Base-by-base conservation (phyloP, 1,284 basidiomycete genomes). In the Phaffia rhodozyma region DNA sequence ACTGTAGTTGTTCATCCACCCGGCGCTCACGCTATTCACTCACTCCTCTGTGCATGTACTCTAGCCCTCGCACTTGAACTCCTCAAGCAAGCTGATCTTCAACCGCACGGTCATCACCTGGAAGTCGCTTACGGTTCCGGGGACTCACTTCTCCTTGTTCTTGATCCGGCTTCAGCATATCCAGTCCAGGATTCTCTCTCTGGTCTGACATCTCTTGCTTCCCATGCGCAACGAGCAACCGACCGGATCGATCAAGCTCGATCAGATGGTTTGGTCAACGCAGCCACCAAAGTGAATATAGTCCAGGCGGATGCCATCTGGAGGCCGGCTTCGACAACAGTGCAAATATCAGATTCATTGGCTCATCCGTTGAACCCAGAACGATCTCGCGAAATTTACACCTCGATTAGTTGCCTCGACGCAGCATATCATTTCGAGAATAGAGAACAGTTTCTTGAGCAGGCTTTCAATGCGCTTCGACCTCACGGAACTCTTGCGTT, bases 81-180 rank as follows among this genome's bases (percentile, higher is more conserved):
- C 32, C 48, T 51, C 55, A 62, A 55, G 62, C 59, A 38, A 23
- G 34, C 58, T 59, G 53, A 58, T 25, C 57, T 51, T 25, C 60
- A 29, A 23, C 52, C 66, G 66, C 65, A 55, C 49, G 50, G 53
- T 58, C 66, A 21, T 58, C 34, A 23, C 43, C 27, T 47, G 84
- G 84, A 88, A 72, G 82, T 87, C 30, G 86, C 85, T 11, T 82
- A 86, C 72, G 86, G 85, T 29, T 82, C 81, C 30, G 86, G 86
- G 52, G 85, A 86, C 72, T 86, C 85, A 0, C 76, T 87, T 11
- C 71, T 86, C 61, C 67, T 80, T 2, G 23, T 58, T 18, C 55
- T 60, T 23, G 50, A 55, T 49, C 50, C 77, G 81, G 49, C 75
- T 75, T 3, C 72, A 77, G 68, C 48, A 74, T 82, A 61, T 29